These are phyloP conservation scores for Clitopilus passeckerianus DNA, from an alignment of 768 basidiomycete genomes.

Conservation along the genomic window DNA sequence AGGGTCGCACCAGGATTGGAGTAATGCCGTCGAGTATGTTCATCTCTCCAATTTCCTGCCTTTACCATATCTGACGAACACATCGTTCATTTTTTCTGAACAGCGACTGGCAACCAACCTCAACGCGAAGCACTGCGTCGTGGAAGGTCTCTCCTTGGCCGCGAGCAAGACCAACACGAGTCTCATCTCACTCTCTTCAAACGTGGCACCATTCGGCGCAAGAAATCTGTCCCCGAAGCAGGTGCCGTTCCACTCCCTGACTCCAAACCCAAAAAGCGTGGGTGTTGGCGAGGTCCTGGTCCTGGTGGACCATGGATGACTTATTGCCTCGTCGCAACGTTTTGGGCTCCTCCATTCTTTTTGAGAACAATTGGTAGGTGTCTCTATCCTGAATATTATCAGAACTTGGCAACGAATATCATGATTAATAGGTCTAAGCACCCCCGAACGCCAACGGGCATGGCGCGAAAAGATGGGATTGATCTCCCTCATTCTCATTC, in stretches of 20 bases:
- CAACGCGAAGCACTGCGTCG: slow-evolving; percentile 59
- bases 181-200: slow-evolving; percentile 92
- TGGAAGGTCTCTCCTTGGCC: slow-evolving; percentile 83
- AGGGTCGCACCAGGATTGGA: slow-evolving; percentile 58
- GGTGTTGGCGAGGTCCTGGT: slow-evolving; percentile 76
- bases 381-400: not conserved
- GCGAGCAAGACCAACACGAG: slow-evolving; percentile 90
- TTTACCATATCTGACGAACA: slow-evolving; percentile 3
- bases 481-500: slow-evolving; percentile 66
- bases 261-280: slow-evolving; percentile 30
- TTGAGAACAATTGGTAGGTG: slow-evolving; percentile 74
- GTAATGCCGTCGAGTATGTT: slow-evolving; percentile 77
- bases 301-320: slow-evolving; percentile 95
- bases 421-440: slow-evolving; percentile 67
- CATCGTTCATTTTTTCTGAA: slow-evolving; percentile 6
- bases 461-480: slow-evolving; percentile 99
- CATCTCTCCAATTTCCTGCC: slow-evolving; percentile 9
- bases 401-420: not conserved
- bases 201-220: slow-evolving; percentile 72
- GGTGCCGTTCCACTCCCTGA: slow-evolving; percentile 27
- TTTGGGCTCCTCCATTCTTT: slow-evolving; percentile 74
- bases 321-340: slow-evolving; percentile 85
- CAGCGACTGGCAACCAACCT: slow-evolving; percentile 80
- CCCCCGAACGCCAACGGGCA: slow-evolving; percentile 90
- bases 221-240: slow-evolving; percentile 48